A percentile compares a stretch with the other conserved stretches of the same genome.
These are phyloP conservation scores for Lepidium sativum DNA, from an alignment of 345 rosid species.

Conservation along the genomic window DNA sequence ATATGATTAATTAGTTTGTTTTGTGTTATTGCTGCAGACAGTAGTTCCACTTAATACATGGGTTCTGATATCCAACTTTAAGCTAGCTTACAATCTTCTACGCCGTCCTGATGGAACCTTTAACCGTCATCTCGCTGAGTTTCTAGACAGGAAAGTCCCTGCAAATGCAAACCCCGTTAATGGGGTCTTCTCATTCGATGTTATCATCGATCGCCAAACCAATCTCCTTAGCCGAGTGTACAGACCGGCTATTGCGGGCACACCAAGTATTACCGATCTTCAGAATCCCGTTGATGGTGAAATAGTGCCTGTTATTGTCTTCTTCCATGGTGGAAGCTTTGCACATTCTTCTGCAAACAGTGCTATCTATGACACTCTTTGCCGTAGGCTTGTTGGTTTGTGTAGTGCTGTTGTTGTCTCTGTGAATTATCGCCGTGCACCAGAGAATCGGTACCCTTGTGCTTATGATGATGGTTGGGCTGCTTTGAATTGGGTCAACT, in stretches of 20 bases:
- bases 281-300: conserved; percentile 63
- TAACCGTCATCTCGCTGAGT: conserved; percentile 87
- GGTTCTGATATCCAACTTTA: conserved; percentile 87
- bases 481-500: conserved; percentile 73
- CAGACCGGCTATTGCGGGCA: conserved; percentile 39
- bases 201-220: conserved; percentile 50
- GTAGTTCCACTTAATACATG: conserved; percentile 87
- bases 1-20: neutral
- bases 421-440: conserved; percentile 82
- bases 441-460: conserved; percentile 73
- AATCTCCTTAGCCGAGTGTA: conserved; percentile 62
- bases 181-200: conserved; percentile 80
- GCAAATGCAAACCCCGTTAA: conserved; percentile 66
- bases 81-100: conserved; percentile 72
- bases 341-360: conserved; percentile 86
- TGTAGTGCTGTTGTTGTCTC: conserved; percentile 76
- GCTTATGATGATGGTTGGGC: conserved; percentile 94
- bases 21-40: conserved; percentile 32
- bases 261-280: conserved; percentile 37
- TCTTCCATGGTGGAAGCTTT: conserved; percentile 96
- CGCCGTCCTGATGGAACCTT: conserved; percentile 91
- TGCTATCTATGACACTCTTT: conserved; percentile 67
- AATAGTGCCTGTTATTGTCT: conserved; percentile 66
- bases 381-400: conserved; percentile 65
- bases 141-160: conserved; percentile 70